Conservation (phyloP, 352 stramenopile species). For the Globisporangium canariense region DNA sequence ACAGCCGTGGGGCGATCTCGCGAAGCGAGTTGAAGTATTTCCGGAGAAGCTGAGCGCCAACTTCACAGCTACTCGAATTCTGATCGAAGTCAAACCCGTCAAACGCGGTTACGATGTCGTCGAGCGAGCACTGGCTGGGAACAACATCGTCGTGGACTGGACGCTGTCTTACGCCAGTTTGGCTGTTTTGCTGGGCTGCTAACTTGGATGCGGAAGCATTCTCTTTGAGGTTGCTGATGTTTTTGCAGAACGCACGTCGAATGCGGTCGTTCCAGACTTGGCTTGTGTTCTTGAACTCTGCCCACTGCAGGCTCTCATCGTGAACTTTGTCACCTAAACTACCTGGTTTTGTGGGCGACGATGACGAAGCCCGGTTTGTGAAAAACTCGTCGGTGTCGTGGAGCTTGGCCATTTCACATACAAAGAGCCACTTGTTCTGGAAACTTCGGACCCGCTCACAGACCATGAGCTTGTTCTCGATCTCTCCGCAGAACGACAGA, state of each 20-base stretch:
- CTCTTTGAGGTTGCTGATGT: not conserved
- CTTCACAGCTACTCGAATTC: slow-evolving; percentile 33
- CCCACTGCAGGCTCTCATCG: slow-evolving; percentile 17
- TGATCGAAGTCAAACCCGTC: slow-evolving; percentile 55
- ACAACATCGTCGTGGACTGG: slow-evolving; percentile 18
- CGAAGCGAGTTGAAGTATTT: slow-evolving; percentile 37
- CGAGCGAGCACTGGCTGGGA: slow-evolving; percentile 25
- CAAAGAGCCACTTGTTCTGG: slow-evolving; percentile 37
- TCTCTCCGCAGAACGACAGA: slow-evolving; percentile 25
- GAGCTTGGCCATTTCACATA: slow-evolving; percentile 46
- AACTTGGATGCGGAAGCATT: not conserved
- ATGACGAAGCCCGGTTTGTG: slow-evolving; percentile 12
- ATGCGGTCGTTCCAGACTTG: slow-evolving; percentile 12
- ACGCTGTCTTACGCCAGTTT: not conserved
- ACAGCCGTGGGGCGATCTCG: slow-evolving; percentile 37
- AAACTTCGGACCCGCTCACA: slow-evolving; percentile 41
- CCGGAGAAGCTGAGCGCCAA: slow-evolving; percentile 31
- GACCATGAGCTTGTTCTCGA: slow-evolving; percentile 28
- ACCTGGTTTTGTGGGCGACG: slow-evolving; percentile 11
- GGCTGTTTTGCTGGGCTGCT: not conserved
- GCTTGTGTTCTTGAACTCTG: slow-evolving; percentile 15
- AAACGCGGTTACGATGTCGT: slow-evolving; percentile 41
- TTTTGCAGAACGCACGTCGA: slow-evolving; percentile 11
- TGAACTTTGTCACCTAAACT: slow-evolving; percentile 6
- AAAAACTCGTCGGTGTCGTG: slow-evolving; percentile 69